Evolutionary conservation across 1,139 yeast genomes (phyloP).

Genomic region (Nadsonia commutata): DNA sequence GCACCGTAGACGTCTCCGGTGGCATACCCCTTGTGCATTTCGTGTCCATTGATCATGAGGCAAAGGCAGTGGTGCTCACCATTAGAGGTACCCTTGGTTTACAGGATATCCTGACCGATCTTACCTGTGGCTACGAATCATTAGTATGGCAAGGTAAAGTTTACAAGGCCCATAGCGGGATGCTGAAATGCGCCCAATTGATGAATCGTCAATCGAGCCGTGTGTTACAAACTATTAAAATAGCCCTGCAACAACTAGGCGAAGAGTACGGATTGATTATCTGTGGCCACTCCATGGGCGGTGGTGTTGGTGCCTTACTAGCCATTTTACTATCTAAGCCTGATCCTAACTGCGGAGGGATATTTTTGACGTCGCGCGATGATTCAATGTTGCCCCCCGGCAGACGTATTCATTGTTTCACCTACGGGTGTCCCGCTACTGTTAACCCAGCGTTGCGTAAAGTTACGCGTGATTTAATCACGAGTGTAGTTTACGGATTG

Average conservation of each 20-base stretch:
- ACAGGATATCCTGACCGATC: constrained; percentile 23
- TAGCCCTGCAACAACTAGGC: constrained; percentile 16
- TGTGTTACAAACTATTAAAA: constrained; percentile 16
- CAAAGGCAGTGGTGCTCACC: constrained; percentile 21
- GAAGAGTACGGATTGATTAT: constrained; percentile 21
- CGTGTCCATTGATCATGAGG: constrained; percentile 21
- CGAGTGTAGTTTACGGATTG: constrained; percentile 22
- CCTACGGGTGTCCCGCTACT: constrained; percentile 25
- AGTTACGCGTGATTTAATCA: constrained; percentile 17
- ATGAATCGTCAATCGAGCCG: constrained; percentile 14
- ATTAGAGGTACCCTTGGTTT: constrained; percentile 24
- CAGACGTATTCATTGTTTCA: constrained; percentile 20
- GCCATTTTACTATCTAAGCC: constrained; percentile 19
- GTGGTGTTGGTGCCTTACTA: constrained; percentile 23
- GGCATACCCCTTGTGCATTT: constrained; percentile 23
- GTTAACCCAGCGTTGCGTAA: constrained; percentile 17
- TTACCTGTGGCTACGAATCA: constrained; percentile 21
- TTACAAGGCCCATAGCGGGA: constrained; percentile 23
- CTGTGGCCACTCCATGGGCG: constrained; percentile 26
- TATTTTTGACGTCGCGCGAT: constrained; percentile 12
- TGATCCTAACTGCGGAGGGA: constrained; percentile 7
- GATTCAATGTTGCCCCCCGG: constrained; percentile 17
- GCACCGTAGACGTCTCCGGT: constrained; percentile 15
- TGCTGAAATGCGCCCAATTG: constrained; percentile 21
- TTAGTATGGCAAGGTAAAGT: constrained; percentile 18